Base-by-base conservation (phyloP, 331 rosid genomes). In the Cydonia oblonga region DNA sequence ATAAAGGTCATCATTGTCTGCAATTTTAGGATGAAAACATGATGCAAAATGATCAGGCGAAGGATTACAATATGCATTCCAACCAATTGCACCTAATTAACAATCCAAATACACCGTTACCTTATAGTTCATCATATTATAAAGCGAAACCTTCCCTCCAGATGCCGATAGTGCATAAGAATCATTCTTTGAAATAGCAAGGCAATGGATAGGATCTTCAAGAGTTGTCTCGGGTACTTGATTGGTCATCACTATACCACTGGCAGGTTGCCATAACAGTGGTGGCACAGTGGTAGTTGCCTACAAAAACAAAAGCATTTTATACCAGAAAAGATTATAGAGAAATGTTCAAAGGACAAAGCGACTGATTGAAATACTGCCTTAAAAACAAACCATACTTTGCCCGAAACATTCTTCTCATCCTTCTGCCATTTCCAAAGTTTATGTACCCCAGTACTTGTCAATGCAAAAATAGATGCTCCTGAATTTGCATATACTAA, bases 181-280 rank as follows among this genome's bases (percentile, higher is more conserved):
- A 28, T 38, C 75, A 33, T 71, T 58, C 24, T 71, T 58, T 25
- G 67, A 38, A 71, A 58, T 18, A 38, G 56, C 75, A 58, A 71
- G 62, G 58, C 75, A 71, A 57, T 66, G 56, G 22, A 38, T 56
- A 59, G 56, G 29, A 71, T 56, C 53, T 28, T 52, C 64, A 69
- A 12, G 52, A 22, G 22, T 33, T 33, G 22, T 20, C 18, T 33
- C 65, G 42, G 9, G 18, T 33, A 32, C 14, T 3, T 70, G 65
- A 56, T 70, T 56, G 65, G 65, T 32, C 75, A 70, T 70, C 65
- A 54, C 57, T 70, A 53, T 56, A 22, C 75, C 75, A 33, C 75
- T 56, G 13, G 22, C 2, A 56, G 65, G 75, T 56, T 70, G 28
- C 65, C 75, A 70, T 22, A 70, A 53, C 46, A 26, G 32, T 56